Evolutionary conservation across 1,284 basidiomycete species (phyloP), one percentile per base, ranked within the genome.

Genomic region (Moesziomyces antarcticus): DNA sequence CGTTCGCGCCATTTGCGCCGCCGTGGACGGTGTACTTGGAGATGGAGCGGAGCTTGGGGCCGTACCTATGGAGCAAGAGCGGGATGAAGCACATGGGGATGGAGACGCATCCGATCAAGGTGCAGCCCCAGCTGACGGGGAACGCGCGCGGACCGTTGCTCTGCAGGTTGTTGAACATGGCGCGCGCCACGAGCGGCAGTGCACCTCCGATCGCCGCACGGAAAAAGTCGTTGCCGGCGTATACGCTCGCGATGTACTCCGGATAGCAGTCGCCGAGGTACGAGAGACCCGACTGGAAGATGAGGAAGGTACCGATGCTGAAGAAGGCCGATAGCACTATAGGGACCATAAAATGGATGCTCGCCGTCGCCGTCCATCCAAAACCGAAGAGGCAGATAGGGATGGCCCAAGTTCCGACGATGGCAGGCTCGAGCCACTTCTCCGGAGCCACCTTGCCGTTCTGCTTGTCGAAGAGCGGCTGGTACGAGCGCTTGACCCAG

Each of bases 371-470:
- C 0, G 79, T 81, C 79, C 79, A 81, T 13, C 76, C 79, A 41
- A 81, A 78, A 2, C 63, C 64, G 49, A 81, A 81, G 56, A 81
- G 57, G 63, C 67, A 72, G 40, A 79, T 56, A 3, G 79, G 79
- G 25, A 77, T 59, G 86, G 94, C 92, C 57, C 57, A 64, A 2
- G 62, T 63, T 9, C 69, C 73, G 16, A 79, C 13, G 33, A 77
- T 71, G 25, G 63, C 75, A 0, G 72, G 75, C 21, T 69, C 62
- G 24, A 79, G 69, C 53, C 79, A 77, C 27, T 78, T 70, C 43
- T 79, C 75, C 13, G 77, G 76, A 1, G 68, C 64, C 3, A 78
- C 57, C 20, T 57, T 63, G 27, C 77, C 77, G 9, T 57, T 37
- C 30, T 65, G 52, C 6, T 50, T 52, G 43, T 70, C 63, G 48